Conservation (phyloP, 2,329 filamentous ascomycete genomes). For the Botrytis aclada region DNA sequence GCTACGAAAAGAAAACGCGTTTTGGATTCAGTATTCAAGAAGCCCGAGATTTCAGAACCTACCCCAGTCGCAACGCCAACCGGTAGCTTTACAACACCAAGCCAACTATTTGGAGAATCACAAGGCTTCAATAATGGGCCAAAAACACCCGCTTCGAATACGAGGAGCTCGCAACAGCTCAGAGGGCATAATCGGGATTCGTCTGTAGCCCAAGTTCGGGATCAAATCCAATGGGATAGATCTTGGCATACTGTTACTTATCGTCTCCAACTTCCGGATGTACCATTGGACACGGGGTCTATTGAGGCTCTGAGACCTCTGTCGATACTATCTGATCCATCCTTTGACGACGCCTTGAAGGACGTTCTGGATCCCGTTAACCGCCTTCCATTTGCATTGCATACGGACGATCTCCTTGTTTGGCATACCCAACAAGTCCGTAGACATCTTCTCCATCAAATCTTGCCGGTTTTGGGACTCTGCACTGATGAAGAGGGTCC, state of each 20-base stretch:
- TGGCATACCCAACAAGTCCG: slow-evolving; percentile 63
- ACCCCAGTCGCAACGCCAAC: slow-evolving; percentile 34
- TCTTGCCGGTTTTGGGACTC: slow-evolving; percentile 53
- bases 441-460: slow-evolving; percentile 58
- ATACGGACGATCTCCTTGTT: slow-evolving; percentile 54
- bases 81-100: slow-evolving; percentile 28
- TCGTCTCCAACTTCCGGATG: slow-evolving; percentile 53
- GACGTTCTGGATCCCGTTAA: slow-evolving; percentile 50
- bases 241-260: slow-evolving; percentile 62
- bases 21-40: slow-evolving; percentile 36
- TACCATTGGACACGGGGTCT: slow-evolving; percentile 45
- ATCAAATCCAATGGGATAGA: slow-evolving; percentile 56
- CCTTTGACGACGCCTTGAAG: slow-evolving; percentile 52
- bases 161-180: slow-evolving; percentile 1
- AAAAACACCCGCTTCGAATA: slow-evolving; percentile 6
- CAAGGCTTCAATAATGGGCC: slow-evolving; percentile 6
- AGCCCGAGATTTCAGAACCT: slow-evolving; percentile 32
- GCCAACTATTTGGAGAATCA: slow-evolving; percentile 31
- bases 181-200: neutral
- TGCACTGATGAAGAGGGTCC: slow-evolving; percentile 40
- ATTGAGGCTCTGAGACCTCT: slow-evolving; percentile 26
- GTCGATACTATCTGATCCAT: slow-evolving; percentile 34
- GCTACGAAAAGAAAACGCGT: slow-evolving; percentile 32
- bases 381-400: slow-evolving; percentile 48
- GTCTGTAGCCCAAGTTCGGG: slow-evolving; percentile 25